Evolutionary conservation across 1,284 basidiomycete species (phyloP).

Genomic region (Mixia osmundae): DNA sequence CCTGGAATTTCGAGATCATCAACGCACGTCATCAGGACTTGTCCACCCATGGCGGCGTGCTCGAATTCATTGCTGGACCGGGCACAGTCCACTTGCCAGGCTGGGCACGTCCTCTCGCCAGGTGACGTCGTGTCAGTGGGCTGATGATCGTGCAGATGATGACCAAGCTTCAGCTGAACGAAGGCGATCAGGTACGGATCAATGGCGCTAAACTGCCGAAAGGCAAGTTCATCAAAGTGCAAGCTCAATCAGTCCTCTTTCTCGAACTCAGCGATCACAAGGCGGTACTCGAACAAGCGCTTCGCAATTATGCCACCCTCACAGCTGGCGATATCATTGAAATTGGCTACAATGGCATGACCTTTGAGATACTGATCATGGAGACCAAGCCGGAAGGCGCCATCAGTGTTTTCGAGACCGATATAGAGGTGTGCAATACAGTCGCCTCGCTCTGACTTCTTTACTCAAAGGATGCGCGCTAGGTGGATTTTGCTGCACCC

Average conservation of each 20-base stretch:
- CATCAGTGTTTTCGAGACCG: conserved; percentile 85
- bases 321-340: conserved; percentile 27
- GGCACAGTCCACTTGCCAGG: conserved; percentile 85
- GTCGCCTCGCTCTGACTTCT: conserved; percentile 26
- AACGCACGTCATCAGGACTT: conserved; percentile 67
- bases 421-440: too few species aligned
- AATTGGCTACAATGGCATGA: conserved; percentile 37
- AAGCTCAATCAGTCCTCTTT: conserved; percentile 87
- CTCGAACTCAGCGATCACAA: conserved; percentile 74
- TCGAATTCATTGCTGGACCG: conserved; percentile 96
- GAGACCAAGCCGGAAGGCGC: conserved; percentile 61
- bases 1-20: conserved; percentile 88
- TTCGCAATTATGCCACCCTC: conserved; percentile 63
- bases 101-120: conserved; percentile 35
- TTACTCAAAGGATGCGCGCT: too few species aligned
- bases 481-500: conserved; percentile 37
- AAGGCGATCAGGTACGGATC: conserved; percentile 85
- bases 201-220: conserved; percentile 71
- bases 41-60: conserved; percentile 75
- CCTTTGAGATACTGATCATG: conserved; percentile 90
- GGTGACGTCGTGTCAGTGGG: background rate
- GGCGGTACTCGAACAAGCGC: conserved; percentile 89
- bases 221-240: conserved; percentile 88
- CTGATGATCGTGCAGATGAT: conserved; percentile 44
- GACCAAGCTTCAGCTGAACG: conserved; percentile 72